Evolutionary conservation across 202 grass and related monocot genomes (phyloP), one percentile per base, ranked within the genome.

Genomic region (Dendrocalamus latiflorus): DNA sequence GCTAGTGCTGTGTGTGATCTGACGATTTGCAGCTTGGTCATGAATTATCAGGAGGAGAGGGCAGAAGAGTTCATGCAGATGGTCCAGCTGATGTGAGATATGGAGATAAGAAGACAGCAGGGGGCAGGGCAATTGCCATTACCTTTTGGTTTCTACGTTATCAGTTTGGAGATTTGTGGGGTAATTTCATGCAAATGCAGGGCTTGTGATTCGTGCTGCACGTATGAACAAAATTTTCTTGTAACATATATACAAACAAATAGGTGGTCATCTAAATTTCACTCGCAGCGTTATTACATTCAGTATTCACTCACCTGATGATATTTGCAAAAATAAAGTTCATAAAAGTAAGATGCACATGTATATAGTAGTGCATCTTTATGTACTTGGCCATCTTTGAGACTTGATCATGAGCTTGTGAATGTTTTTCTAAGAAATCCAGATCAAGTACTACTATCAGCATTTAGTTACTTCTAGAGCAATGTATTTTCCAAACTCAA

Each of bases 141-240:
- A 45, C 65, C 44, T n/a, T 37, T 82, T 82, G 59, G 67, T 57
- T 82, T 38, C 44, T 76, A 50, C 38, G 30, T 18, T 77, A 22
- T 55, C 47, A 6, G n/a, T 26, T 11, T 69, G 8, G 9, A 58
- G 53, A 33, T 45, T 68, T 75, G 70, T 80, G 55, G 61, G 71
- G 25, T 11, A n/a, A n/a, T 63, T 69, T 68, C 63, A 36, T 21
- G 13, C 9, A 57, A 3, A 30, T 30, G 30, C 30, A 30, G 3
- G 30, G 2, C 30, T 30, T 30, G 30, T 30, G 8, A 20, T 58
- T 33, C 64, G n/a, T 33, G 14, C 25, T 60, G 26, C 11, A 5
- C 48, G n/a, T 39, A 17, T 7, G 17, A 24, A 81, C 53, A 71
- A 41, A 13, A 6, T 18, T 41, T n/a, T 20, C 10, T 12, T 28